phyloP scores from a whole-genome alignment of 352 stramenopile species.

The Phytophthora megakarya region DNA sequence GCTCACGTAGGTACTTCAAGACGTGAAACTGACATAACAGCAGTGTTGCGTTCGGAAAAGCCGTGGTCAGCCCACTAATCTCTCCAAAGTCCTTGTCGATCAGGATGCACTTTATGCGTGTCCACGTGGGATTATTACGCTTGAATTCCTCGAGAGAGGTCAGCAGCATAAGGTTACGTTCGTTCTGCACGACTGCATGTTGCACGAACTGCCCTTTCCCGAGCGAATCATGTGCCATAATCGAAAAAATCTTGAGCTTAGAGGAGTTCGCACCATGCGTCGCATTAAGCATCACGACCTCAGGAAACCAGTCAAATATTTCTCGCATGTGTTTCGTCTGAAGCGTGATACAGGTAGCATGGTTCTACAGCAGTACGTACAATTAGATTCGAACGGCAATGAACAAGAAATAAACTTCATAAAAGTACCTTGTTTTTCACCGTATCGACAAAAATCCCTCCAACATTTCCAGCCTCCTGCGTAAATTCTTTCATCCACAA shows the following conservation, averaged over 20 bases:
- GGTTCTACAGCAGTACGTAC: background rate
- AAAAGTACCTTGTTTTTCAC: no score
- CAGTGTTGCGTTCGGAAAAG: conserved; percentile 16
- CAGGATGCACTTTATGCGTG: conserved; percentile 19
- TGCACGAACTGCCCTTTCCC: conserved; percentile 28
- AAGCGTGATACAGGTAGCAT: conserved; percentile 1
- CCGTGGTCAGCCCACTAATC: conserved; percentile 3
- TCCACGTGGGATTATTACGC: conserved; percentile 20
- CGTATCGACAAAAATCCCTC: conserved; percentile 10
- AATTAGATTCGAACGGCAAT: background rate
- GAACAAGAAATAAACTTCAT: background rate
- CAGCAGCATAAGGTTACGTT: conserved; percentile 16
- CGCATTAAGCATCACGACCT: background rate
- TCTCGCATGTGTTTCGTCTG: background rate
- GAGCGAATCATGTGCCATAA: conserved; percentile 11
- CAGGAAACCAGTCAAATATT: background rate
- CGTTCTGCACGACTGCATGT: conserved; percentile 28
- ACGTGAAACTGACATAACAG: conserved; percentile 40
- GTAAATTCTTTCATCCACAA: conserved; percentile 11
- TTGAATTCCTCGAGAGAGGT: conserved; percentile 30
- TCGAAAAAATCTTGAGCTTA: background rate
- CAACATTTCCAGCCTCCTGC: conserved; percentile 6
- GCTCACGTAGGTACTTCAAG: conserved; percentile 23
- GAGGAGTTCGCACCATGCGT: background rate
- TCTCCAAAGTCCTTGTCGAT: conserved; percentile 44